A percentile compares a stretch with the other conserved stretches of the same genome.
These are phyloP conservation scores for Wallacemonas rigidus DNA, from an alignment of 208 protist genomes.

Conservation along the genomic window DNA sequence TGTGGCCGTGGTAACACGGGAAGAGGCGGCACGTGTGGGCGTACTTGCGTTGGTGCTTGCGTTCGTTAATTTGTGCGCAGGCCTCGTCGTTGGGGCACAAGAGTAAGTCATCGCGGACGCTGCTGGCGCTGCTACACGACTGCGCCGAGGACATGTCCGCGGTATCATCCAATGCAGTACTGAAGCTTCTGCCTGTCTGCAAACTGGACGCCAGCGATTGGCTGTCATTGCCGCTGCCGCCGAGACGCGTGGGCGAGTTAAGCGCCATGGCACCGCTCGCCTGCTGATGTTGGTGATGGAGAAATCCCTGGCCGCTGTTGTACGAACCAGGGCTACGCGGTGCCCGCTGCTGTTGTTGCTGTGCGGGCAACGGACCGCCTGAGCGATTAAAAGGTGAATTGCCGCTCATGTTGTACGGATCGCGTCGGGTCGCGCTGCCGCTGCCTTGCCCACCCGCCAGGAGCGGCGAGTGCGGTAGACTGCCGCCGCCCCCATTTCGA, in stretches of 20 bases:
- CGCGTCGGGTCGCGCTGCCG: slow-evolving; percentile 6
- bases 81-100: slow-evolving; percentile 75
- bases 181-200: slow-evolving; percentile 12
- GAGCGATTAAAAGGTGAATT: slow-evolving; percentile 17
- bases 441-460: not conserved
- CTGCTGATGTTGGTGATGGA: not conserved
- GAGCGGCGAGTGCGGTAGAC: slow-evolving; percentile 10
- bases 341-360: slow-evolving; percentile 5
- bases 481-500: slow-evolving; percentile 1
- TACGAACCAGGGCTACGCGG: slow-evolving; percentile 13
- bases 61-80: slow-evolving; percentile 79
- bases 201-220: not conserved
- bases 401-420: slow-evolving; percentile 20
- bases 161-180: slow-evolving; percentile 35
- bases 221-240: not conserved
- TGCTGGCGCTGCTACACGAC: slow-evolving; percentile 69
- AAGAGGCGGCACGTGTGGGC: slow-evolving; percentile 87
- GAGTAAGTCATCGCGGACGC: slow-evolving; percentile 61
- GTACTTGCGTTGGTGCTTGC: slow-evolving; percentile 80
- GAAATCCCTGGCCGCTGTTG: slow-evolving; percentile 3
- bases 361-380: not conserved
- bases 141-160: slow-evolving; percentile 33
- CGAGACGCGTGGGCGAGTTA: slow-evolving; percentile 3
- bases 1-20: slow-evolving; percentile 85
- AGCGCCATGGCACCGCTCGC: not conserved